These are phyloP conservation scores for Arabis alpina DNA, from an alignment of 345 rosid genomes.

Conservation along the genomic window DNA sequence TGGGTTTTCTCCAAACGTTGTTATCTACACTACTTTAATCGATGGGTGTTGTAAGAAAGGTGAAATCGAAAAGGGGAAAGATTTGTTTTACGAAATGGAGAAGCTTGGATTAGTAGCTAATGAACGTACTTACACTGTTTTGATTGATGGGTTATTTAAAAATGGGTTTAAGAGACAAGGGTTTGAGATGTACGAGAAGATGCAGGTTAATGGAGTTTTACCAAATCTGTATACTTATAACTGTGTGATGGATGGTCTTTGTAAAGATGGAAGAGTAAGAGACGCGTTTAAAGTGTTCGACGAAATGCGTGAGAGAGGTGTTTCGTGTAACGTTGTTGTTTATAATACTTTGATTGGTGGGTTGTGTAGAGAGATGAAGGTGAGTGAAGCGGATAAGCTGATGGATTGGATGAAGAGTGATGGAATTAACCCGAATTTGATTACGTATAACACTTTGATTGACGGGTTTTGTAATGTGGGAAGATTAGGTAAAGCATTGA, in stretches of 20 bases:
- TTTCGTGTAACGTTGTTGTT: conserved; percentile 60
- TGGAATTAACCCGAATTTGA: conserved; percentile 59
- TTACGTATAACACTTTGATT: conserved; percentile 67
- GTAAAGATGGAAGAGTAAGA: conserved; percentile 51
- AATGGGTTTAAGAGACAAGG: conserved; percentile 63
- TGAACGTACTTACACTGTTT: conserved; percentile 69
- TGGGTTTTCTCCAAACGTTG: conserved; percentile 63
- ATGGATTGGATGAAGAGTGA: conserved; percentile 51
- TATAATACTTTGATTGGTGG: conserved; percentile 68
- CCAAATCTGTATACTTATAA: conserved; percentile 67
- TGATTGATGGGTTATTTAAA: conserved; percentile 72
- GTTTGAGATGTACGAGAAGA: conserved; percentile 62
- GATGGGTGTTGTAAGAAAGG: conserved; percentile 83
- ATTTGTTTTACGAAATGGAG: conserved; percentile 57
- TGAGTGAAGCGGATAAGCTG: conserved; percentile 57
- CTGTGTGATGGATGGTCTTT: conserved; percentile 59
- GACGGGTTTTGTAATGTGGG: conserved; percentile 60
- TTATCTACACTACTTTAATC: conserved; percentile 73
- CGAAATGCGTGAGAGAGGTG: conserved; percentile 75
- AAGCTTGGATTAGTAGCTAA: conserved; percentile 66
- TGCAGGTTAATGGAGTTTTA: conserved; percentile 56
- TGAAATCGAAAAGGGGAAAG: conserved; percentile 56
- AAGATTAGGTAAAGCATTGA: conserved; percentile 53
- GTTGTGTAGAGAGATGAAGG: conserved; percentile 52
- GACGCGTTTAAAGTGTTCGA: conserved; percentile 64